Evolutionary conservation across 192 early-diverging fungal genomes (phyloP).

Genomic region (Backusella tuberculispora): DNA sequence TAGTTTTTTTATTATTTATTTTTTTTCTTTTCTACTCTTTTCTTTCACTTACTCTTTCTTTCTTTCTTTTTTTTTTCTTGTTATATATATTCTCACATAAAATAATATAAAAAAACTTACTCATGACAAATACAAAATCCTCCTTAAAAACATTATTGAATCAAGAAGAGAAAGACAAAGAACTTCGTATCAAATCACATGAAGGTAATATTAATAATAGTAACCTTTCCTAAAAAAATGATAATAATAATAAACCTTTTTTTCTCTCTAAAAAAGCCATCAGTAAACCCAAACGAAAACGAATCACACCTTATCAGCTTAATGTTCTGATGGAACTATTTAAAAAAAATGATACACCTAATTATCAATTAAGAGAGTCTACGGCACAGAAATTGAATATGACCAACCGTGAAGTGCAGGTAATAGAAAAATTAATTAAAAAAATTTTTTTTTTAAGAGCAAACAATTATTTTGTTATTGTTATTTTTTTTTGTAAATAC

Average conservation of each 20-base stretch:
- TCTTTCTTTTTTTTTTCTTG: neutral
- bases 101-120: neutral
- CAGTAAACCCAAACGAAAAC: conserved; percentile 74
- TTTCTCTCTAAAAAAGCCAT: neutral
- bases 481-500: neutral
- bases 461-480: neutral
- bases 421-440: conserved; percentile 35
- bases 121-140: neutral
- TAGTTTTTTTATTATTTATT: neutral
- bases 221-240: too few species aligned
- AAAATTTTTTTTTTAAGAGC: conserved; percentile 14
- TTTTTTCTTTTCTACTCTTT: conserved; percentile 23
- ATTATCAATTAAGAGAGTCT: conserved; percentile 73
- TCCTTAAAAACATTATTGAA: conserved; percentile 7
- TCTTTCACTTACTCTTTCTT: conserved; percentile 1
- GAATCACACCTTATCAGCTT: conserved; percentile 77
- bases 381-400: conserved; percentile 73
- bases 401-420: conserved; percentile 84
- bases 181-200: conserved; percentile 28
- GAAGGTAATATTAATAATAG: conserved; percentile 21
- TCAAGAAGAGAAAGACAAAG: conserved; percentile 19
- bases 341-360: conserved; percentile 76
- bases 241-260: too few species aligned
- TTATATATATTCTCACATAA: neutral
- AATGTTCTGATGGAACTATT: conserved; percentile 71